Evolutionary conservation across 139 green algal genomes (phyloP).

Genomic region (Haematococcus lacustris): DNA sequence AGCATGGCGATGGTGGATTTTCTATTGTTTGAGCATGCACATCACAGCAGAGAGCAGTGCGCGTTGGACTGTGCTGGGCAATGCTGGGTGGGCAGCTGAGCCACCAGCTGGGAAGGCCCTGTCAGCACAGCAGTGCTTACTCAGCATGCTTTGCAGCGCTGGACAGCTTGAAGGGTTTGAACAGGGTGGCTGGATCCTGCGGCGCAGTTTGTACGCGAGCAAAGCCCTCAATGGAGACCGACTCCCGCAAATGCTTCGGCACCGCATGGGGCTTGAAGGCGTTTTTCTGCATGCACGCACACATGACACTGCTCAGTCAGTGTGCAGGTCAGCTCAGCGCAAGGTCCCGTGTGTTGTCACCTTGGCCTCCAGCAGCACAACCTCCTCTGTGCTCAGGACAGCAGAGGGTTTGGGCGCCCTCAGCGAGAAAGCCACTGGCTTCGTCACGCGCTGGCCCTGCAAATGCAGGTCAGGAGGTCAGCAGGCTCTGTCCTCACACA

Average conservation of each 20-base stretch:
- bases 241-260: conserved; percentile 33
- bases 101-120: not conserved
- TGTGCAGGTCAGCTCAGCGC: not conserved
- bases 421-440: conserved; percentile 19
- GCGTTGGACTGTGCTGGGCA: not conserved
- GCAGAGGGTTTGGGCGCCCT: not conserved
- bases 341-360: not conserved
- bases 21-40: not conserved
- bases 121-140: not conserved
- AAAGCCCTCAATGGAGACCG: conserved; percentile 20
- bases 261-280: conserved; percentile 20
- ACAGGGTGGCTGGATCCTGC: conserved; percentile 23
- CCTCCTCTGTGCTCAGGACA: conserved; percentile 19
- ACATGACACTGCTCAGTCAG: not conserved
- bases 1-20: not conserved
- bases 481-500: too few relatives aligned
- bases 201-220: conserved; percentile 1
- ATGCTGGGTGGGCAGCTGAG: too few relatives aligned
- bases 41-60: not conserved
- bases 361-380: conserved; percentile 15
- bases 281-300: conserved; percentile 7
- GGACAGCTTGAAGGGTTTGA: conserved; percentile 30
- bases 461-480: not conserved
- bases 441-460: conserved; percentile 32
- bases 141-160: conserved; percentile 13